A percentile compares a stretch with the other conserved stretches of the same genome.
phyloP scores from a whole-genome alignment of 1,284 basidiomycete species.

The Moesziomyces sp. region DNA sequence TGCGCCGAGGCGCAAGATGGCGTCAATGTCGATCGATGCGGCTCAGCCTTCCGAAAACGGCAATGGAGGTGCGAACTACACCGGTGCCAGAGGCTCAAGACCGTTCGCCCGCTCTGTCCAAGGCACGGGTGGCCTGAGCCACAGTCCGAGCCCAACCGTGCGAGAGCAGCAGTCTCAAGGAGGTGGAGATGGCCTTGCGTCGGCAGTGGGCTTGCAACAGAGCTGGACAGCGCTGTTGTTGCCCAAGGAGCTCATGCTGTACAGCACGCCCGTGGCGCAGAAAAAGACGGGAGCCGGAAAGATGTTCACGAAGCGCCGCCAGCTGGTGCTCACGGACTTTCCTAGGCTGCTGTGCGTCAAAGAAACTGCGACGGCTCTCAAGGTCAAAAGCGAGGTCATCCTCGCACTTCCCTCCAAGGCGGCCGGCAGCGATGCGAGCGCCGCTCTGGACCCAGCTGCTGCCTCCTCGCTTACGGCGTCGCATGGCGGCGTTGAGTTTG shows the following conservation, averaged over 20 bases:
- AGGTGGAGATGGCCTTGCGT: not conserved
- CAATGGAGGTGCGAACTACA: not conserved
- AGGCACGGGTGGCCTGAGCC: slow-evolving; percentile 5
- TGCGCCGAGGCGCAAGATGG: slow-evolving; percentile 25
- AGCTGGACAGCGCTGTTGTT: slow-evolving; percentile 58
- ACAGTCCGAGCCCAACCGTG: slow-evolving; percentile 10
- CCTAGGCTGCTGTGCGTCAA: slow-evolving; percentile 72
- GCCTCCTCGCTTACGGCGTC: not conserved
- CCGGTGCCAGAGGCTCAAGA: slow-evolving; percentile 1
- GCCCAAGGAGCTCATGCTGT: slow-evolving; percentile 59
- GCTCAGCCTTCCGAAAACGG: slow-evolving; percentile 7
- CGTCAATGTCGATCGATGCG: slow-evolving; percentile 35
- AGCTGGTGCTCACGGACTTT: slow-evolving; percentile 71
- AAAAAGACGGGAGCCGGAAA: slow-evolving; percentile 56
- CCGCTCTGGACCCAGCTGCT: slow-evolving; percentile 40
- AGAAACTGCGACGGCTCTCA: slow-evolving; percentile 67
- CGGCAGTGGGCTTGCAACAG: slow-evolving; percentile 19
- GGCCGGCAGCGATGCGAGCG: slow-evolving; percentile 52
- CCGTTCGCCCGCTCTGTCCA: slow-evolving; percentile 30
- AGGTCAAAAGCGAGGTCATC: slow-evolving; percentile 70
- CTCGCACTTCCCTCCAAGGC: slow-evolving; percentile 63
- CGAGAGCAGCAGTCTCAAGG: slow-evolving; percentile 5
- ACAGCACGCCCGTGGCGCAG: slow-evolving; percentile 56
- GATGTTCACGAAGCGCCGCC: slow-evolving; percentile 69
- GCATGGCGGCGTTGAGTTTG: slow-evolving; percentile 8